A percentile compares a stretch with the other conserved stretches of the same genome.
phyloP scores from a whole-genome alignment of 805 yeast species.

The Yamadazyma laniorum region DNA sequence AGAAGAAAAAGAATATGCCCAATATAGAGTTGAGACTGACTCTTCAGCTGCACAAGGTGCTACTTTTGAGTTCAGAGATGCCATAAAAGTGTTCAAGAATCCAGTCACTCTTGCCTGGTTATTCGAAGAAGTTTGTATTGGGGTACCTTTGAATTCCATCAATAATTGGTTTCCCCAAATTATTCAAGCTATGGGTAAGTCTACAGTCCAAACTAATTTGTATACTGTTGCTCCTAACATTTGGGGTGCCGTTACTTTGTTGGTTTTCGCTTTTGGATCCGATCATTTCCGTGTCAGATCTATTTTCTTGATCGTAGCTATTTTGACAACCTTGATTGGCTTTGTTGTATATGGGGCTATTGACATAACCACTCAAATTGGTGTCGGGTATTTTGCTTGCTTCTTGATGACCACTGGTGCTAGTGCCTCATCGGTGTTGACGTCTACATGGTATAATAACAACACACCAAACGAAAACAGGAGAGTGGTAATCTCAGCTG shows the following conservation, averaged over 20 bases:
- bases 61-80: slow-evolving; percentile 37
- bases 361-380: slow-evolving; percentile 37
- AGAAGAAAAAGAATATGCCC: slow-evolving; percentile 40
- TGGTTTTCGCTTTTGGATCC: slow-evolving; percentile 39
- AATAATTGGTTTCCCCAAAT: slow-evolving; percentile 52
- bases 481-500: slow-evolving; percentile 46
- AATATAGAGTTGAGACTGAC: slow-evolving; percentile 42
- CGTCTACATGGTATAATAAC: slow-evolving; percentile 52
- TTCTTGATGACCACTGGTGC: slow-evolving; percentile 51
- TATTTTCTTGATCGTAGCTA: slow-evolving; percentile 35
- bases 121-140: slow-evolving; percentile 43
- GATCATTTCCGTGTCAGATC: slow-evolving; percentile 41
- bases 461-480: slow-evolving; percentile 47
- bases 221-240: slow-evolving; percentile 50
- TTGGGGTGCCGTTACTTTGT: slow-evolving; percentile 45
- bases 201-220: slow-evolving; percentile 40
- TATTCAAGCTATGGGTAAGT: slow-evolving; percentile 35
- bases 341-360: slow-evolving; percentile 47
- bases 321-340: slow-evolving; percentile 42
- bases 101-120: slow-evolving; percentile 48
- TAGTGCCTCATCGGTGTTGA: slow-evolving; percentile 47
- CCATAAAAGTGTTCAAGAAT: slow-evolving; percentile 43
- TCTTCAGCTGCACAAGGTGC: slow-evolving; percentile 41
- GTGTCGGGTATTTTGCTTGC: slow-evolving; percentile 43
- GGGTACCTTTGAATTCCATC: slow-evolving; percentile 49